Evolutionary conservation across 306 rosid genomes (phyloP).

Genomic region (Citrullus colocynthis): DNA sequence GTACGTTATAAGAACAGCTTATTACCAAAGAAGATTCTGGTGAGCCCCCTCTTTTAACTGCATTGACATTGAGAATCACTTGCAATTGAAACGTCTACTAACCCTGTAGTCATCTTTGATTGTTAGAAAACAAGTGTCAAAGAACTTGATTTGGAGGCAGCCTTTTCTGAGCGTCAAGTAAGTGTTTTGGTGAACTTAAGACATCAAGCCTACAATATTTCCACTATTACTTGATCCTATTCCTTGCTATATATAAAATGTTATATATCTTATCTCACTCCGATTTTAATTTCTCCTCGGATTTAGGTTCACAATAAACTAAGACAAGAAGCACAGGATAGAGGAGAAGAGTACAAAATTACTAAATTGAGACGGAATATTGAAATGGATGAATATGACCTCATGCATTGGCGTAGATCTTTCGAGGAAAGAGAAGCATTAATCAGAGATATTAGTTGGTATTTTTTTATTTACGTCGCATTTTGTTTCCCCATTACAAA

Average conservation of each 20-base stretch:
- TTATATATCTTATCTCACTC: background rate
- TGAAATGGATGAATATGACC: slow-evolving; percentile 96
- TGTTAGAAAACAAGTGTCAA: slow-evolving; percentile 77
- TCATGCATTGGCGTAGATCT: slow-evolving; percentile 85
- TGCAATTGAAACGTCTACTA: slow-evolving; percentile 15
- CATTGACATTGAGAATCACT: slow-evolving; percentile 2
- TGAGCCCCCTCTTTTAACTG: slow-evolving; percentile 22
- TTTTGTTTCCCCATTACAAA: background rate
- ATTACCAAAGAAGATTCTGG: slow-evolving; percentile 59
- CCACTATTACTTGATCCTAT: background rate
- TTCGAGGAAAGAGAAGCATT: slow-evolving; percentile 85
- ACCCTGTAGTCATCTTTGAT: slow-evolving; percentile 11
- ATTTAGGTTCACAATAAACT: slow-evolving; percentile 41
- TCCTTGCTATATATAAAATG: background rate
- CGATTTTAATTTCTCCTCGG: background rate
- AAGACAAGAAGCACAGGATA: slow-evolving; percentile 46
- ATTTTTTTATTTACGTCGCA: background rate
- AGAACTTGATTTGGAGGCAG: slow-evolving; percentile 87
- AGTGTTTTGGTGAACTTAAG: slow-evolving; percentile 16
- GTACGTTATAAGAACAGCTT: slow-evolving; percentile 49
- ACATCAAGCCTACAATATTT: background rate
- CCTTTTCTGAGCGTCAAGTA: slow-evolving; percentile 84
- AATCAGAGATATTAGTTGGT: slow-evolving; percentile 93
- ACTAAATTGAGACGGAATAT: slow-evolving; percentile 52
- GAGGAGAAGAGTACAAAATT: slow-evolving; percentile 73